These are phyloP conservation scores for Berkeleyomyces basicola DNA, from an alignment of 2,329 filamentous ascomycete genomes.

Conservation along the genomic window DNA sequence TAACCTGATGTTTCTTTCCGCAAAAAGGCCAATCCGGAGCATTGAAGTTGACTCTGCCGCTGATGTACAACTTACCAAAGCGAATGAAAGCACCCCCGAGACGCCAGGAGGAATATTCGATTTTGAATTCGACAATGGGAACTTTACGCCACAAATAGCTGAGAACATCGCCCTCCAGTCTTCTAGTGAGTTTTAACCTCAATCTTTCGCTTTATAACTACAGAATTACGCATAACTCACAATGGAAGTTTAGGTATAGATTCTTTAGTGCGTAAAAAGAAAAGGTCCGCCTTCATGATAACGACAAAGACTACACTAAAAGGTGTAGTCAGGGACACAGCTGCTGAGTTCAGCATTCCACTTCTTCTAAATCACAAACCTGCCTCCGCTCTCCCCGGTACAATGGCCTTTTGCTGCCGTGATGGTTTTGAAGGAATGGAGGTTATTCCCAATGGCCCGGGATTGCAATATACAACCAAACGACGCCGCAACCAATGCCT, in stretches of 20 bases:
- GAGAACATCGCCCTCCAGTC: too few species aligned
- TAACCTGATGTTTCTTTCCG: neutral
- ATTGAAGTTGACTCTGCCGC: neutral
- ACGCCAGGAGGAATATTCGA: neutral
- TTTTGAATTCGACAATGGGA: constrained; percentile 8
- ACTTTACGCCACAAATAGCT: neutral
- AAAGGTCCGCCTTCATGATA: neutral
- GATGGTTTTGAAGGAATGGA: constrained; percentile 12
- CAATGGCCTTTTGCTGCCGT: constrained; percentile 3
- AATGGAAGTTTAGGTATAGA: neutral
- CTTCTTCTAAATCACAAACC: neutral
- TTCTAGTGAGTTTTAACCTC: neutral
- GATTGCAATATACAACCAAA: constrained; percentile 9
- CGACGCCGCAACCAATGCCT: constrained; percentile 4
- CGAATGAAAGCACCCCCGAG: neutral
- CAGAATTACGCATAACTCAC: neutral
- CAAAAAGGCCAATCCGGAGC: neutral
- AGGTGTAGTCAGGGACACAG: neutral
- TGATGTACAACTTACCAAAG: neutral
- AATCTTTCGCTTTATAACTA: neutral
- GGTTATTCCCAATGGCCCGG: constrained; percentile 10
- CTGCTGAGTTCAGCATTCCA: neutral
- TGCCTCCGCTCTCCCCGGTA: neutral
- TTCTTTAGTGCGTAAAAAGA: neutral
- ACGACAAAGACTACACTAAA: neutral